A percentile compares a stretch with the other conserved stretches of the same genome.
These are phyloP conservation scores for Heimioporus sp. DNA, from an alignment of 768 basidiomycete species.

Conservation along the genomic window DNA sequence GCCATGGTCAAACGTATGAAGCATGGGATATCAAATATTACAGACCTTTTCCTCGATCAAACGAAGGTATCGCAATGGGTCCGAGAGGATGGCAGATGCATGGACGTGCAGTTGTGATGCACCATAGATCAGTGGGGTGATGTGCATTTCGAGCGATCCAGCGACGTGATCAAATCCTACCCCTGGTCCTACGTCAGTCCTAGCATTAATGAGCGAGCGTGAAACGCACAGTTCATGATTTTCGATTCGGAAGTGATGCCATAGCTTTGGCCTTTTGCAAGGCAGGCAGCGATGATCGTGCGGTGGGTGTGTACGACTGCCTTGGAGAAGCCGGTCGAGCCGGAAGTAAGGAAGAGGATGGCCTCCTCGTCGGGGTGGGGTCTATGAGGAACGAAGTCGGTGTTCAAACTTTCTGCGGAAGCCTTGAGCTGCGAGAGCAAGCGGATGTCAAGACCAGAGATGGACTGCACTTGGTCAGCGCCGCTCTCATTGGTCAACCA, in stretches of 20 bases:
- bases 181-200: slow-evolving; percentile 22
- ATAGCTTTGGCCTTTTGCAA: slow-evolving; percentile 35
- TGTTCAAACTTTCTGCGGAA: slow-evolving; percentile 1
- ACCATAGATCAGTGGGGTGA: slow-evolving; percentile 35
- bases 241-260: slow-evolving; percentile 32
- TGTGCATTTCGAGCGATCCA: slow-evolving; percentile 41
- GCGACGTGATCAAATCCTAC: slow-evolving; percentile 48
- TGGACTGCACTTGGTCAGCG: slow-evolving; percentile 16
- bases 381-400: slow-evolving; percentile 17
- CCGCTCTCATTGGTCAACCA: slow-evolving; percentile 30
- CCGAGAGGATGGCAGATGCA: slow-evolving; percentile 23
- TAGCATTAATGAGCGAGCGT: neutral
- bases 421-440: slow-evolving; percentile 15
- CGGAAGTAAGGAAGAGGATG: slow-evolving; percentile 39
- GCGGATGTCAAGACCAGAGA: slow-evolving; percentile 18
- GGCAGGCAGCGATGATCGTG: slow-evolving; percentile 33
- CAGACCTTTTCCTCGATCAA: slow-evolving; percentile 37
- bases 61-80: slow-evolving; percentile 21
- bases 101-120: slow-evolving; percentile 24
- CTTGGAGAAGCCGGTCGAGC: slow-evolving; percentile 46
- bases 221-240: slow-evolving; percentile 38
- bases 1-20: slow-evolving; percentile 7
- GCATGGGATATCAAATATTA: slow-evolving; percentile 8
- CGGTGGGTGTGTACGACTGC: slow-evolving; percentile 40
- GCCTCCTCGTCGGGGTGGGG: slow-evolving; percentile 30